Base-by-base conservation (phyloP, 441 rosid genomes). In the Eruca vesicaria region DNA sequence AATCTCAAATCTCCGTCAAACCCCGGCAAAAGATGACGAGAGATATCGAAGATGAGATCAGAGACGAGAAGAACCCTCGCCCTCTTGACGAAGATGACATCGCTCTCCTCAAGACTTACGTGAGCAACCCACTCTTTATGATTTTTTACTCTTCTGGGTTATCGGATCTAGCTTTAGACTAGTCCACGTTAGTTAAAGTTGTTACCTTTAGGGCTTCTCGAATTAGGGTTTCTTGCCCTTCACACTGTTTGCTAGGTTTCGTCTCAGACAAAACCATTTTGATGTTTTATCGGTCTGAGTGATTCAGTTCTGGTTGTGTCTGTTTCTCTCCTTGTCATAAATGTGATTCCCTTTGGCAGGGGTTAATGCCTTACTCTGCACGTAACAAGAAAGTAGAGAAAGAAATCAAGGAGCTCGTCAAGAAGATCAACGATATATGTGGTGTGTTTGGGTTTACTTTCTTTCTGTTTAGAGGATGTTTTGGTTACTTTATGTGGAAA, bases 81-180 rank as follows among this genome's bases (percentile, higher is more conserved):
- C 99, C 99, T 4, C 92, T 95, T 32, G 98, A 95, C 19, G 98
- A 95, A 74, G 99, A 87, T 70, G 99, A 95, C 66, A 91, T 95
- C 69, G 98, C 99, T 20, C 92, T 95, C 16, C 96, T 93, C 80
- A 95, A 95, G 76, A 95, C 97, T 70, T 93, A 95, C 45, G 98
- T 92, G 85, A 65, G 81, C 62, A 48, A 48, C 16, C 55, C 50
- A n/a, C 56, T 8, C 35, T 7, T 32, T 7, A 48, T 4, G 4
- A n/a, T 45, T 18, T 45, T 18, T 45, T 6, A 15, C 53, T 45
- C 53, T 45, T 3, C 9, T 15, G 50, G 18, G 50, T 2, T 18
- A 36, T 53, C 21, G 58, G 68, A 59, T 70, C 62, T 29, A n/a
- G 14, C 29, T 20, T 36, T 36, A 35, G 43, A 14, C 14, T 11